A percentile compares a stretch with the other conserved stretches of the same genome.
These are phyloP conservation scores for Pochonia chlamydosporia DNA, from an alignment of 2,329 filamentous ascomycete species.

Conservation along the genomic window DNA sequence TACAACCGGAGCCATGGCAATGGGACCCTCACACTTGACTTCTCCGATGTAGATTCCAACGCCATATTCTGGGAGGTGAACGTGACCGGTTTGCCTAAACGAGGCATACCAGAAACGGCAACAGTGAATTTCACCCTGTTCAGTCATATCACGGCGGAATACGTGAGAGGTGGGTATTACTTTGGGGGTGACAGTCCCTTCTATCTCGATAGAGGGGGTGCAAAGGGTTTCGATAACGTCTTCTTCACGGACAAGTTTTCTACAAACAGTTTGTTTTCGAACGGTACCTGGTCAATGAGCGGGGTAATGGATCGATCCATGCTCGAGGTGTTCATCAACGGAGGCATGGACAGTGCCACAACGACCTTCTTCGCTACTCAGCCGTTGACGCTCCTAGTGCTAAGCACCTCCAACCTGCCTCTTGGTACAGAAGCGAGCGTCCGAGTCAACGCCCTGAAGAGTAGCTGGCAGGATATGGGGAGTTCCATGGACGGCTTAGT, in stretches of 20 bases:
- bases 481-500: constrained; percentile 5
- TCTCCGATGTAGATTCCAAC: constrained; percentile 40
- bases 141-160: constrained; percentile 19
- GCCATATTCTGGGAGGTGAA: constrained; percentile 51
- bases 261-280: constrained; percentile 11
- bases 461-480: constrained; percentile 16
- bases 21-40: constrained; percentile 42
- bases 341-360: constrained; percentile 26
- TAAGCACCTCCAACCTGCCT: constrained; percentile 16
- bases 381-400: constrained; percentile 17
- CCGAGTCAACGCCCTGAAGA: constrained; percentile 18
- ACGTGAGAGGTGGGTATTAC: constrained; percentile 19
- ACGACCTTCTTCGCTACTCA: constrained; percentile 23
- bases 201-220: constrained; percentile 22
- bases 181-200: constrained; percentile 20
- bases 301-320: constrained; percentile 30
- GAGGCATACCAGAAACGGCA: constrained; percentile 13
- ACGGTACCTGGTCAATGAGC: constrained; percentile 20
- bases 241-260: constrained; percentile 28
- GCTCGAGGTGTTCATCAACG: constrained; percentile 27
- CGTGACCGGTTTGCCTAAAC: constrained; percentile 32
- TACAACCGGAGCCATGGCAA: constrained; percentile 40
- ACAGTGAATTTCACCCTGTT: constrained; percentile 23
- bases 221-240: constrained; percentile 20
- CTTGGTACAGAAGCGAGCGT: constrained; percentile 15